A percentile compares a stretch with the other conserved stretches of the same genome.
phyloP scores from a whole-genome alignment of 352 stramenopile species.

The Saprolegnia diclina region DNA sequence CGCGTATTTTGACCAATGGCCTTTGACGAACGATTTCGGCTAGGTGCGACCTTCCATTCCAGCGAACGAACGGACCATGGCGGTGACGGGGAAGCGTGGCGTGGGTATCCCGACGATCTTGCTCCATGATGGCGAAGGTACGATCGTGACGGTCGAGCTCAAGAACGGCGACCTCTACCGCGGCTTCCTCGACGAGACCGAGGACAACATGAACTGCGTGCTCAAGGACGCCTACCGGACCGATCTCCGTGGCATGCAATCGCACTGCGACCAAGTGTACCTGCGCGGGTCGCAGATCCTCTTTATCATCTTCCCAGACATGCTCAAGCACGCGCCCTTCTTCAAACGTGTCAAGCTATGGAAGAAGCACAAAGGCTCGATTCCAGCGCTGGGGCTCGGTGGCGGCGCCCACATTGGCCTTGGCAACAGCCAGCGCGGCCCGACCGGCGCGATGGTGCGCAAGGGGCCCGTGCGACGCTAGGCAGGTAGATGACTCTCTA shows the following conservation, averaged over 20 bases:
- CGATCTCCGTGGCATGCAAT: constrained; percentile 73
- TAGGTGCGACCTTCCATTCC: background rate
- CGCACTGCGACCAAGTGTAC: constrained; percentile 77
- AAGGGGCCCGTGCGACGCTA: constrained; percentile 42
- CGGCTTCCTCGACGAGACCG: constrained; percentile 77
- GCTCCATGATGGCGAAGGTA: constrained; percentile 80
- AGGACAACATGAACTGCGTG: constrained; percentile 89
- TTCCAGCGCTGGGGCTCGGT: constrained; percentile 64
- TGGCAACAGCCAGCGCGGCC: constrained; percentile 52
- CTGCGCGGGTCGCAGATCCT: constrained; percentile 81
- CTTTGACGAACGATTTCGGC: too few species aligned
- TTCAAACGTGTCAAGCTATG: constrained; percentile 84
- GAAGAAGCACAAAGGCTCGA: constrained; percentile 82
- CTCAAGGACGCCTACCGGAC: constrained; percentile 82
- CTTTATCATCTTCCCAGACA: constrained; percentile 84
- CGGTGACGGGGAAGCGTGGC: constrained; percentile 78
- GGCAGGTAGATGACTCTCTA: background rate
- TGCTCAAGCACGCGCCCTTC: constrained; percentile 85
- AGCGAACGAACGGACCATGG: constrained; percentile 38
- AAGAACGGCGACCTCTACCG: constrained; percentile 82
- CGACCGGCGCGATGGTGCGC: constrained; percentile 72
- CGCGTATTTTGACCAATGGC: too few species aligned
- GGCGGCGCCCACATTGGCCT: constrained; percentile 35
- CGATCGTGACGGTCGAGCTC: constrained; percentile 85
- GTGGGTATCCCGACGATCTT: constrained; percentile 81